phyloP scores from a whole-genome alignment of 1,139 yeast species.

The Neolecta irregularis region DNA sequence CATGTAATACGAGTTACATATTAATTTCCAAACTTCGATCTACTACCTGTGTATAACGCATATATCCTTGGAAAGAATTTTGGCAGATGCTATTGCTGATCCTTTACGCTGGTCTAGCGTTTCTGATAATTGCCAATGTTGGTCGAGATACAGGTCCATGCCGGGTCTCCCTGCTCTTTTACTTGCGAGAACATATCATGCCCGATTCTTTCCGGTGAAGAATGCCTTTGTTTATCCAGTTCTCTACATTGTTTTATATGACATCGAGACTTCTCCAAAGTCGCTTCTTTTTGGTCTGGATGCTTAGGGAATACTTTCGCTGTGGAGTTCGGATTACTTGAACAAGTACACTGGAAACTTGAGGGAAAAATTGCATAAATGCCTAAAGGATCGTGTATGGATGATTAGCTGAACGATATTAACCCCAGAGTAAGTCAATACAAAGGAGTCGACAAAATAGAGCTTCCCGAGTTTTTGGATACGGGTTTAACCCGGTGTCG shows the following conservation, averaged over 20 bases:
- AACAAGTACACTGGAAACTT: slow-evolving; percentile 3
- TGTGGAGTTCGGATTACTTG: slow-evolving; percentile 4
- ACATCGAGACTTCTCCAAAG: slow-evolving; percentile 3
- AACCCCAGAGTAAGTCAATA: no score
- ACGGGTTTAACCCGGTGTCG: slow-evolving; percentile 10
- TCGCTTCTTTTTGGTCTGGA: background rate
- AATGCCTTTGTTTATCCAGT: slow-evolving; percentile 8
- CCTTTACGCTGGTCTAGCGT: no score
- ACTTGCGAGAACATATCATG: slow-evolving; percentile 5
- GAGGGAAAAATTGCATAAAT: slow-evolving; percentile 8
- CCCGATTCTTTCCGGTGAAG: slow-evolving; percentile 8
- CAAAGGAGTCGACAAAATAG: slow-evolving; percentile 3
- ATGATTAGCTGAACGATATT: no score
- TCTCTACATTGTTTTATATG: slow-evolving; percentile 6
- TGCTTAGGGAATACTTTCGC: slow-evolving; percentile 5
- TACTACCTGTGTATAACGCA: no score
- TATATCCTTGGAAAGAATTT: no score
- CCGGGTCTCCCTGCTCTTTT: slow-evolving; percentile 4
- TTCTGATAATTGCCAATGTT: no score
- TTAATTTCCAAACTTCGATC: no score
- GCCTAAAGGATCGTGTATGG: slow-evolving; percentile 6
- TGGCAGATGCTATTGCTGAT: no score
- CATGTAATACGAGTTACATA: no score
- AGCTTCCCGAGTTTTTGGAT: slow-evolving; percentile 7
- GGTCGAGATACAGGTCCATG: no score